These are phyloP conservation scores for Phlyctochytrium bullatum DNA, from an alignment of 192 early-diverging fungal genomes.

Conservation along the genomic window DNA sequence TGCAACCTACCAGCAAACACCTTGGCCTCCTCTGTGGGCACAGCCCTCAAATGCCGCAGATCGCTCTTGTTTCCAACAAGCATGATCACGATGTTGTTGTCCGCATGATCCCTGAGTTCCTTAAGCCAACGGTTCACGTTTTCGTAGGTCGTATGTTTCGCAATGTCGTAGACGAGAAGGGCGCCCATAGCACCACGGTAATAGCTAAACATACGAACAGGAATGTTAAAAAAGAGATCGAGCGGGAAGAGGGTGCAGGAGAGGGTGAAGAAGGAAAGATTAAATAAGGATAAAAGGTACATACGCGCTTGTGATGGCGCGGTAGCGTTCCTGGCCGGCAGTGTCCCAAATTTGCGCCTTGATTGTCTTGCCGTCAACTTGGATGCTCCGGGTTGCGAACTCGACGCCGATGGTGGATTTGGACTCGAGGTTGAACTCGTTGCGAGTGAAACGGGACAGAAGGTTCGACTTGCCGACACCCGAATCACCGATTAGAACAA, in stretches of 20 bases:
- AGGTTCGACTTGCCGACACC: conserved; percentile 99
- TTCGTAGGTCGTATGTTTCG: conserved; percentile 93
- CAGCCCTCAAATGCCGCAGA: conserved; percentile 92
- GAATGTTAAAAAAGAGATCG: neutral
- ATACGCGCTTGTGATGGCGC: conserved; percentile 57
- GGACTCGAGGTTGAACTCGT: conserved; percentile 98
- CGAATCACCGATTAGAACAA: conserved; percentile 82
- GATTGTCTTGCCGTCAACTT: conserved; percentile 96
- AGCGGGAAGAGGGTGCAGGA: neutral
- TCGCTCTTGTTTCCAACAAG: conserved; percentile 99
- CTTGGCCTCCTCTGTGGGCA: conserved; percentile 97
- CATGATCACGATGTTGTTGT: conserved; percentile 99
- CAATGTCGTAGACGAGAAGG: conserved; percentile 96
- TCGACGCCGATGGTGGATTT: conserved; percentile 99
- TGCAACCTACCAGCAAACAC: conserved; percentile 81
- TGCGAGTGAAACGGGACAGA: conserved; percentile 92
- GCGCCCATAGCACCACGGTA: conserved; percentile 81
- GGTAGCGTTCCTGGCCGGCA: conserved; percentile 72
- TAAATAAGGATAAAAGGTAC: conserved; percentile 17
- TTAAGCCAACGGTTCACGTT: conserved; percentile 97
- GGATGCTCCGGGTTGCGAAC: conserved; percentile 93
- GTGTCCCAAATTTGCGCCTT: conserved; percentile 99
- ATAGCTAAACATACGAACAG: conserved; percentile 16
- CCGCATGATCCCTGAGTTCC: conserved; percentile 69
- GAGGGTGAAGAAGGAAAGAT: neutral